Percentiles rank a stretch among this genome's conserved stretches.
phyloP scores from a whole-genome alignment of 140 eudicot genomes.

The Flaveria floridana region DNA sequence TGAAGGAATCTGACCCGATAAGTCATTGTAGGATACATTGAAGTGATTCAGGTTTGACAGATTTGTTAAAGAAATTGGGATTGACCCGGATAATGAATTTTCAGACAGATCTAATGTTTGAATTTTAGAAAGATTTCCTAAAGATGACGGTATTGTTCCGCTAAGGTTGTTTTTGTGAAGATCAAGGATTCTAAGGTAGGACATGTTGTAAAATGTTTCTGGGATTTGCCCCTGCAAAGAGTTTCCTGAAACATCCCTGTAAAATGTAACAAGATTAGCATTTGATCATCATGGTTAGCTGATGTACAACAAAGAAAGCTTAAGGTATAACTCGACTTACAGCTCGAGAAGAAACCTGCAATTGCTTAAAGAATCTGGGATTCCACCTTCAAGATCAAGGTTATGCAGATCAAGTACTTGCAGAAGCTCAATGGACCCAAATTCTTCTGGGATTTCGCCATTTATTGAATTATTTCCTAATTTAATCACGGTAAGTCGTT shows the following conservation, averaged over 20 bases:
- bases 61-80: constrained; percentile 58
- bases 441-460: constrained; percentile 62
- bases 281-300: constrained; percentile 7
- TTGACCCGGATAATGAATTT: constrained; percentile 67
- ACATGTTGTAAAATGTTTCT: constrained; percentile 68
- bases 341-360: constrained; percentile 89
- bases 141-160: constrained; percentile 65
- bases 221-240: constrained; percentile 74
- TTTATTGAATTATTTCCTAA: constrained; percentile 65
- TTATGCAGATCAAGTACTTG: constrained; percentile 83
- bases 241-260: constrained; percentile 95
- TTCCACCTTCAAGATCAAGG: constrained; percentile 60
- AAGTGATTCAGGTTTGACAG: constrained; percentile 56
- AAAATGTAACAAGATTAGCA: constrained; percentile 23
- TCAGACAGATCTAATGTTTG: constrained; percentile 70
- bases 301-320: constrained; percentile 19
- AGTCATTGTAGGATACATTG: constrained; percentile 71
- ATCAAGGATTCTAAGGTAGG: constrained; percentile 77
- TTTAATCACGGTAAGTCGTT: constrained; percentile 54
- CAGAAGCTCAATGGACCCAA: constrained; percentile 78
- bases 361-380: constrained; percentile 62
- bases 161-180: constrained; percentile 64
- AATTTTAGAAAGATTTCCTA: constrained; percentile 67
- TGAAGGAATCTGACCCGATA: constrained; percentile 68
- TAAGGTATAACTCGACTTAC: constrained; percentile 54